Conservation (phyloP, 306 rosid species). For the Trifolium subterraneum region DNA sequence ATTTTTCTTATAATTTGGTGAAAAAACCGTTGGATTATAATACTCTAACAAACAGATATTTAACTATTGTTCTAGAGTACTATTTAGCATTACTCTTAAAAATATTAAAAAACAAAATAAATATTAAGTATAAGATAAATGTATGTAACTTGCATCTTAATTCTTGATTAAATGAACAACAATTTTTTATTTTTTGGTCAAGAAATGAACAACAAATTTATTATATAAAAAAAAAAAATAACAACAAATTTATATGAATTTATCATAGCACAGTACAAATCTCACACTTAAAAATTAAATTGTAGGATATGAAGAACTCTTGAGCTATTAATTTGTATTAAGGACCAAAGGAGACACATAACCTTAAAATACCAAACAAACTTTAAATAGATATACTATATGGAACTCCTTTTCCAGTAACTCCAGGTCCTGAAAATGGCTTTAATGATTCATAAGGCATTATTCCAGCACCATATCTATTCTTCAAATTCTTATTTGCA, state of each 20-base stretch:
- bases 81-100: no score
- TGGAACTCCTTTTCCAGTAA: conserved; percentile 59
- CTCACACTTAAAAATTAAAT: background rate
- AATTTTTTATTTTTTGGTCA: no score
- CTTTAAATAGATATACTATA: conserved; percentile 51
- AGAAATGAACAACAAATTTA: background rate
- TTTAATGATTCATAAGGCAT: conserved; percentile 56
- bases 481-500: conserved; percentile 38
- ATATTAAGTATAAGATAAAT: no score
- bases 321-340: background rate
- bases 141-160: background rate
- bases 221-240: no score
- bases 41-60: no score
- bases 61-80: no score
- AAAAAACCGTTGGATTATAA: no score
- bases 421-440: conserved; percentile 57
- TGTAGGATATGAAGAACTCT: background rate
- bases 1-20: no score
- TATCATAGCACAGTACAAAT: background rate
- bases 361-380: background rate
- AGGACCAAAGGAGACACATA: background rate
- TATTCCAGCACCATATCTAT: conserved; percentile 55
- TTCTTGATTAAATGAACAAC: background rate
- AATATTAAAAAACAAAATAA: no score
- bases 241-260: background rate